phyloP scores from a whole-genome alignment of 176 grass and related monocot genomes.

The Oryza officinalis region DNA sequence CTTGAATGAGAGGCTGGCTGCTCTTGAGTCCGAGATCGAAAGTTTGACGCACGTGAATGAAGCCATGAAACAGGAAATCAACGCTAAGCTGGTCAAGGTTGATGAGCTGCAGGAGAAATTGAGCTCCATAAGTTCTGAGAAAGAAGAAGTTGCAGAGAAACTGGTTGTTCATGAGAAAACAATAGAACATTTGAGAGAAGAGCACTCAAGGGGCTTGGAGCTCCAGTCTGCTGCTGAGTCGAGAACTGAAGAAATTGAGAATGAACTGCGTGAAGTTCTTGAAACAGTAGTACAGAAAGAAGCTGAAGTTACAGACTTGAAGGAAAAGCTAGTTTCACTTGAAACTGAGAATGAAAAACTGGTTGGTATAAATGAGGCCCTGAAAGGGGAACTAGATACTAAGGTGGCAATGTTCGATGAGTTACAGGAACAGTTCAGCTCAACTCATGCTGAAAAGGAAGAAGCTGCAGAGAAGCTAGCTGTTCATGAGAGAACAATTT shows the following conservation, averaged over 20 bases:
- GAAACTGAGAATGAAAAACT: conserved; percentile 57
- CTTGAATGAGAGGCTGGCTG: conserved; percentile 72
- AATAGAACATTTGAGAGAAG: conserved; percentile 50
- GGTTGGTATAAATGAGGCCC: conserved; percentile 28
- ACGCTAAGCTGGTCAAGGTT: conserved; percentile 48
- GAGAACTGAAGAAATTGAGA: conserved; percentile 43
- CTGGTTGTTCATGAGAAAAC: conserved; percentile 43
- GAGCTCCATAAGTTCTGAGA: conserved; percentile 35
- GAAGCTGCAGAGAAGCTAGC: conserved; percentile 46
- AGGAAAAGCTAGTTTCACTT: conserved; percentile 52
- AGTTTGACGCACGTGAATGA: conserved; percentile 51
- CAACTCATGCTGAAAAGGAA: conserved; percentile 56
- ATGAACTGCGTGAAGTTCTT: conserved; percentile 40
- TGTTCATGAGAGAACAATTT: conserved; percentile 56
- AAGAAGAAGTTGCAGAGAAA: conserved; percentile 50
- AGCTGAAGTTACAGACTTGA: conserved; percentile 45
- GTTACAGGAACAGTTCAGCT: conserved; percentile 55
- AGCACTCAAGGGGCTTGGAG: conserved; percentile 51
- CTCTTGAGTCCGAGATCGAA: conserved; percentile 63
- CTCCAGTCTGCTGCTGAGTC: conserved; percentile 50
- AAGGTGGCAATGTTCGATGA: conserved; percentile 52
- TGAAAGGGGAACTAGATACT: conserved; percentile 56
- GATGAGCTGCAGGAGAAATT: conserved; percentile 56
- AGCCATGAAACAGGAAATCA: conserved; percentile 56
- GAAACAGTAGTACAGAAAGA: conserved; percentile 45